Evolutionary conservation across 78 protist genomes (phyloP), one percentile per base, ranked within the genome.

Genomic region (Dictyostelium purpureum): DNA sequence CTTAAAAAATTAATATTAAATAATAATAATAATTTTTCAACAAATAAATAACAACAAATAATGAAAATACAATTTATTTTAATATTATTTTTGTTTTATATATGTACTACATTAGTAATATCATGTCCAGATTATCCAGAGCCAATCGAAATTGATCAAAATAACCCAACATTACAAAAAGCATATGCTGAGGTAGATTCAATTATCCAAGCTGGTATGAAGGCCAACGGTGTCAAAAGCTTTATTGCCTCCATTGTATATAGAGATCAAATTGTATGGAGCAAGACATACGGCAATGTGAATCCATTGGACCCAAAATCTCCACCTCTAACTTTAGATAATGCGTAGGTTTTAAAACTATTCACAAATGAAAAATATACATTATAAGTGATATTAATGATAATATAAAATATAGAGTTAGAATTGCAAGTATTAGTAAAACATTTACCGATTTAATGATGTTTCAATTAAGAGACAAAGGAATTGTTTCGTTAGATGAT

Each of bases 371-470:
- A 61, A 61, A 61, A 61, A 67, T 14, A 37, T 19, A 37, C 7
- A 61, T 24, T 28, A 56, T 24, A 0, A 56, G 9, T 56, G 0
- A 56, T 21, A 67, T 2, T 19, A 11, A 16, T 38, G 24, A 6
- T n/a, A 54, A 12, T 26, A 14, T 33, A 1, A 5, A 18, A 2
- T 67, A 47, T 80, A 73, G 93, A 28, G 33, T 88, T 18, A 56
- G 83, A 71, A 35, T 88, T 52, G 93, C 93, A 26, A 52, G 74
- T 43, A 54, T 88, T n/a, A 88, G 83, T 4, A 88, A 88, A 35
- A 67, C 77, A 43, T 88, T 88, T 54, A 88, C 93, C 4, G 93
- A 88, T 88, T 26, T 74, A 28, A 88, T 88, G 93, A 88, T 88
- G 93, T 88, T 61, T 24, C 87, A 77, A 69, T 28, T 88, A 38